Evolutionary conservation across 2,329 filamentous ascomycete species (phyloP), one percentile per base, ranked within the genome.

Genomic region (Erysiphe pulchra): DNA sequence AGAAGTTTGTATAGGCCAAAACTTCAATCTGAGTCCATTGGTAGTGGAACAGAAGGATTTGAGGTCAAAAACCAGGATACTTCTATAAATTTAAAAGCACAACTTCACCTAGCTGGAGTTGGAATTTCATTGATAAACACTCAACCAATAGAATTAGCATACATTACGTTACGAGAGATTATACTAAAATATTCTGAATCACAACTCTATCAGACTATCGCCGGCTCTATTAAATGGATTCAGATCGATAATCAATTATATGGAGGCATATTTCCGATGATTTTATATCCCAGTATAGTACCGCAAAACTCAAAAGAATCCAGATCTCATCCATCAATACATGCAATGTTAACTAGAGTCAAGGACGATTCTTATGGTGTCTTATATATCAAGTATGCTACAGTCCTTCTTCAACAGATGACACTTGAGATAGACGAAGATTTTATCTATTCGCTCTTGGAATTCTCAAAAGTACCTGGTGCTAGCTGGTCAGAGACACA

Each of bases 361-460:
- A 98, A 98, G 65, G 90, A 98, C 56, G 87, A 98, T 57, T 93
- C 86, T 0, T 98, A 95, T 57, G 90, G 90, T 55, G 90, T 98
- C 18, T 66, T 94, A 10, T 98, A 98, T 62, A 86, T 98, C 69
- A 98, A 98, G 61, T 98, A 98, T 60, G 87, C 90, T 18, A 93
- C 87, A 0, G 62, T 98, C 41, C 66, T 98, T 31, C 66, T 98
- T 41, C 90, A 98, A 61, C 86, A 98, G 61, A 94, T 98, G 86
- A 98, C 90, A 0, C 69, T 98, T 2, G 90, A 98, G 55, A 76
- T 98, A 43, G 90, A 98, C 52, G 90, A 98, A 56, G 90, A 98
- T 59, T 98, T 98, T 62, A 86, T 98, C 47, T 93, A 93, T 59
- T 86, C 90, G 0, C 72, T 98, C 50, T 67, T 98, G 1, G 92